Evolutionary conservation across 2,329 filamentous ascomycete species (phyloP).

Genomic region (Calycina herbarum): DNA sequence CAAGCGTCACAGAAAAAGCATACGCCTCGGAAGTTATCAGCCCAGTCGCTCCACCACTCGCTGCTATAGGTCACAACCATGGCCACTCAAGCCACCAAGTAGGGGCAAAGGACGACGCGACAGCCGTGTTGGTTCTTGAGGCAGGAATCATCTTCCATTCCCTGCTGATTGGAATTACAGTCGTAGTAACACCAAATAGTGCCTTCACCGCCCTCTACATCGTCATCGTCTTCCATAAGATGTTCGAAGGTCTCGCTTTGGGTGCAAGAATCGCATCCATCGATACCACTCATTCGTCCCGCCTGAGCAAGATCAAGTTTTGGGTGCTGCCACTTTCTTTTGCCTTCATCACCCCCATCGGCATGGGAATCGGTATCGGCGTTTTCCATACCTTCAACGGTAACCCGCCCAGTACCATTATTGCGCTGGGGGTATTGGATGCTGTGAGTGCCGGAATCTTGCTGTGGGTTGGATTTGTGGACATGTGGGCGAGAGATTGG

Average conservation of each 20-base stretch:
- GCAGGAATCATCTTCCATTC: conserved; percentile 71
- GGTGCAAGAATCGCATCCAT: conserved; percentile 66
- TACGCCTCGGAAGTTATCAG: neutral
- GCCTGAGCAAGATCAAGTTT: neutral
- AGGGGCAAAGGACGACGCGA: neutral
- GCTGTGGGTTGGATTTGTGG: conserved; percentile 76
- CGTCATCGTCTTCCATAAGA: conserved; percentile 76
- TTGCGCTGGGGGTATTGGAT: conserved; percentile 73
- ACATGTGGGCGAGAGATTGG: conserved; percentile 81
- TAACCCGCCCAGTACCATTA: conserved; percentile 65
- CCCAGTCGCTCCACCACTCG: neutral
- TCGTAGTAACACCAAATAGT: conserved; percentile 59
- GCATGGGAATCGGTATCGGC: conserved; percentile 78
- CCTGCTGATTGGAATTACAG: conserved; percentile 24
- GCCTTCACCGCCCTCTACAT: conserved; percentile 59
- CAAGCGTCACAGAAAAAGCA: neutral
- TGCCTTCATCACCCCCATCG: conserved; percentile 70
- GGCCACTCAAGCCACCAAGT: conserved; percentile 25
- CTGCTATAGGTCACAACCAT: neutral
- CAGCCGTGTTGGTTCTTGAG: conserved; percentile 67
- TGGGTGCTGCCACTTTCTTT: conserved; percentile 38
- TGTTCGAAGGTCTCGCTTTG: conserved; percentile 75
- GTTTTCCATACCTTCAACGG: conserved; percentile 72
- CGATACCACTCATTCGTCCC: neutral
- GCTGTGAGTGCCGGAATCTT: conserved; percentile 74